Percentiles rank a stretch among this genome's conserved stretches.
Conservation (phyloP, 768 basidiomycete genomes). For the Brasilioporus rufonigricans region DNA sequence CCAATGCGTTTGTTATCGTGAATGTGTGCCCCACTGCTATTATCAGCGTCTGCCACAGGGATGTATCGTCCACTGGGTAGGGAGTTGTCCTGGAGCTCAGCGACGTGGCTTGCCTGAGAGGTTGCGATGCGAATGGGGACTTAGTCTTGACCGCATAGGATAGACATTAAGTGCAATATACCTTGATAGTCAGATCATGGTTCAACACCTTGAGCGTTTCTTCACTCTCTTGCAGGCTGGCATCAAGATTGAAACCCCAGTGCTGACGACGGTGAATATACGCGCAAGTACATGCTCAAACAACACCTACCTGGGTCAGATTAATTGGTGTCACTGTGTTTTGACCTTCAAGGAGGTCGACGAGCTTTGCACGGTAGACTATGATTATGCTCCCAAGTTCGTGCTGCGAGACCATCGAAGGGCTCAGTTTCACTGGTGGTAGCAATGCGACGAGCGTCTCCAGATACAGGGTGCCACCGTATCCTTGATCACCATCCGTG, state of each 20-base stretch:
- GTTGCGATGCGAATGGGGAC: neutral
- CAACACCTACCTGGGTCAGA: slow-evolving; percentile 59
- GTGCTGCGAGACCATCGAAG: slow-evolving; percentile 35
- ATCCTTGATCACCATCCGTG: slow-evolving; percentile 69
- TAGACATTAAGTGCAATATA: slow-evolving; percentile 3
- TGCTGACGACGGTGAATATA: slow-evolving; percentile 42
- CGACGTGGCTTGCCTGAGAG: slow-evolving; percentile 49
- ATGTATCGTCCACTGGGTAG: slow-evolving; percentile 55
- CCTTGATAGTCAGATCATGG: slow-evolving; percentile 43
- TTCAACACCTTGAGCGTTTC: slow-evolving; percentile 50
- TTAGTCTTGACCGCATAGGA: neutral
- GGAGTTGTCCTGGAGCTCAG: slow-evolving; percentile 47
- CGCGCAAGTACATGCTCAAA: neutral
- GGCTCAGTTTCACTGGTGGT: slow-evolving; percentile 32
- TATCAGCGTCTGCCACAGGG: slow-evolving; percentile 42
- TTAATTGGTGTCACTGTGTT: slow-evolving; percentile 68
- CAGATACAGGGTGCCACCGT: slow-evolving; percentile 56
- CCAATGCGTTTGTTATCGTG: slow-evolving; percentile 54
- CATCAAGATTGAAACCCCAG: slow-evolving; percentile 82
- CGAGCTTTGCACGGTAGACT: slow-evolving; percentile 68
- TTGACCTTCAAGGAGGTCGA: slow-evolving; percentile 37
- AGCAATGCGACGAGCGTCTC: slow-evolving; percentile 56
- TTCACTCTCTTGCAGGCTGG: slow-evolving; percentile 47
- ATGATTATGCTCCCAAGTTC: slow-evolving; percentile 65
- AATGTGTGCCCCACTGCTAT: slow-evolving; percentile 38